Evolutionary conservation across 441 rosid genomes (phyloP), one percentile per base, ranked within the genome.

Genomic region (Melastoma candidum): DNA sequence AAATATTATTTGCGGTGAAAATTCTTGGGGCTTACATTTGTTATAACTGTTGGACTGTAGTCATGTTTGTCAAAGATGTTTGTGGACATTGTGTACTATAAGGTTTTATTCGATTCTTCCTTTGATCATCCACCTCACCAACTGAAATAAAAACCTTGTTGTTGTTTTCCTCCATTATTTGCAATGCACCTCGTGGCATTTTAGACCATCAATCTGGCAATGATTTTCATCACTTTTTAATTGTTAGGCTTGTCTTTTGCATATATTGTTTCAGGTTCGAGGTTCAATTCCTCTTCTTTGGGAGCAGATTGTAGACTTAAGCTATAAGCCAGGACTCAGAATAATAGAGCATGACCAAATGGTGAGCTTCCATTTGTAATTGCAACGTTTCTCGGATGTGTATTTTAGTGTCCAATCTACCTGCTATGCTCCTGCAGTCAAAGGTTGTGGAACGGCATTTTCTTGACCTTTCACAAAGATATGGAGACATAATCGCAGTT

Each of bases 281-380:
- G 98, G 98, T 58, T 92, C 98, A 39, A 82, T 92, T 69, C 98
- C 98, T 53, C 86, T 92, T 66, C 90, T 92, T 17, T 92, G 98
- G 98, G 98, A 92, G 81, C 98, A 92, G 73, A 92, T 88, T 61
- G 98, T 88, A 65, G 98, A 92, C 74, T 79, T 92, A 75, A 92
- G 95, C 81, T 92, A 88, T 58, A 88, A 86, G 67, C 98, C 98
- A 61, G 72, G 12, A 43, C 89, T 92, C 64, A 79, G 65, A 57
- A 73, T 92, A 55, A 79, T 88, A 64, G 64, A 75, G 46, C 69
- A 78, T 48, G 97, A 84, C 59, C 80, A 84, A 44, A 82, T 67
- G 61, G 98, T 92, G 82, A 11, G 55, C 57, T 63, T 50, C 14
- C 2, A 22, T 10, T 7, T 2, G 27, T 13, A 25, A 29, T 52